Evolutionary conservation across 164 flowering plant genomes (phyloP).

Genomic region (Umbellularia californica): DNA sequence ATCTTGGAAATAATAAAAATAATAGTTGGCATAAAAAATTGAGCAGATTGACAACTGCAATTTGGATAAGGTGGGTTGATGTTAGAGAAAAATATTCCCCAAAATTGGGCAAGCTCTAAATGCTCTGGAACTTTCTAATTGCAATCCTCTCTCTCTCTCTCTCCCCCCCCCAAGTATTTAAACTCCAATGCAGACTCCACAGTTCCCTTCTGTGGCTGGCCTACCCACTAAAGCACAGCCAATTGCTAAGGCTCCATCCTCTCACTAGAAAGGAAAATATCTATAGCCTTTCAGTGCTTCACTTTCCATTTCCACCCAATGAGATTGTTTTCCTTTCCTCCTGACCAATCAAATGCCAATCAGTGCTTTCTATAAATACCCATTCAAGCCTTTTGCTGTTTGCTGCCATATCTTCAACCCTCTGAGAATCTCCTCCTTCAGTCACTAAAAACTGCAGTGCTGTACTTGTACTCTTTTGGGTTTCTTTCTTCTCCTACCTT

Average conservation of each 20-base stretch:
- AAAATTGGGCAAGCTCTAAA: background rate
- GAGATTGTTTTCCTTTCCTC: background rate
- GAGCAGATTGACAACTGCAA: background rate
- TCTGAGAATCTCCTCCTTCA: no score
- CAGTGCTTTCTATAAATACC: no score
- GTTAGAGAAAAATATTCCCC: background rate
- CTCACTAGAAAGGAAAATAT: background rate
- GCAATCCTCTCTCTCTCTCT: background rate
- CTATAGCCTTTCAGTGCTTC: background rate
- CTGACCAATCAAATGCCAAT: no score
- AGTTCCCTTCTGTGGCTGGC: background rate
- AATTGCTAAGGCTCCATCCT: background rate
- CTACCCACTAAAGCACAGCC: background rate
- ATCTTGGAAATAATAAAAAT: background rate
- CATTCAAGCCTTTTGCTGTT: no score
- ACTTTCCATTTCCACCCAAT: background rate
- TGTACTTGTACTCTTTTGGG: background rate
- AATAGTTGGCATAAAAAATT: background rate
- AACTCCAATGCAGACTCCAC: background rate
- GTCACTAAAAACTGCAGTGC: background rate
- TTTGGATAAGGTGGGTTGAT: background rate
- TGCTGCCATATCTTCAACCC: no score
- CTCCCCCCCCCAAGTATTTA: background rate
- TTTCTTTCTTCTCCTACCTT: background rate
- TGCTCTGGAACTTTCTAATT: conserved; percentile 1